Evolutionary conservation across 2,329 filamentous ascomycete species (phyloP).

Genomic region (Botrytis paeoniae): DNA sequence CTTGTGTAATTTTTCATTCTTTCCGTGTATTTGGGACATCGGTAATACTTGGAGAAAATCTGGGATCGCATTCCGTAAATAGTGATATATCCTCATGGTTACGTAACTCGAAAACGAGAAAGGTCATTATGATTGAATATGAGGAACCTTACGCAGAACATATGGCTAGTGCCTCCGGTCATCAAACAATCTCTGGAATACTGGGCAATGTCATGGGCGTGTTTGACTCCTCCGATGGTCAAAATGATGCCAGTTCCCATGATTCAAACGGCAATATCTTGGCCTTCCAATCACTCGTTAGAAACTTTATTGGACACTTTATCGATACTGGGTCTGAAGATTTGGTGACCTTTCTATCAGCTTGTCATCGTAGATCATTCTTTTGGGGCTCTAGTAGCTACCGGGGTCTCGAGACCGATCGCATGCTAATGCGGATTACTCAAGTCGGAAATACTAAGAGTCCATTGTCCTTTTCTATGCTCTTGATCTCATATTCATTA

Average conservation of each 20-base stretch:
- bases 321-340: background rate
- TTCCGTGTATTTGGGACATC: background rate
- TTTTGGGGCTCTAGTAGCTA: background rate
- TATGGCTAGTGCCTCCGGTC: background rate
- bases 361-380: background rate
- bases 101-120: background rate
- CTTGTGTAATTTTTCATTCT: constrained; percentile 1
- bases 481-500: constrained; percentile 35
- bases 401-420: background rate
- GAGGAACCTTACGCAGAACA: constrained; percentile 1
- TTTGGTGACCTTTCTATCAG: background rate
- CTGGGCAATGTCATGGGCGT: background rate
- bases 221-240: background rate
- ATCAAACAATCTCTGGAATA: background rate
- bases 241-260: background rate
- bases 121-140: background rate
- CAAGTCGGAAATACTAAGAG: background rate
- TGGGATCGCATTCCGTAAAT: too few species aligned
- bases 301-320: background rate
- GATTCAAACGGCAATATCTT: background rate
- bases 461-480: constrained; percentile 48
- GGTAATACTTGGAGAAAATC: background rate
- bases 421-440: background rate
- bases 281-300: background rate
- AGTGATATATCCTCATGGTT: background rate